Percentiles rank a stretch among this genome's conserved stretches.
phyloP scores from a whole-genome alignment of 768 basidiomycete species.

The Russula compacta region DNA sequence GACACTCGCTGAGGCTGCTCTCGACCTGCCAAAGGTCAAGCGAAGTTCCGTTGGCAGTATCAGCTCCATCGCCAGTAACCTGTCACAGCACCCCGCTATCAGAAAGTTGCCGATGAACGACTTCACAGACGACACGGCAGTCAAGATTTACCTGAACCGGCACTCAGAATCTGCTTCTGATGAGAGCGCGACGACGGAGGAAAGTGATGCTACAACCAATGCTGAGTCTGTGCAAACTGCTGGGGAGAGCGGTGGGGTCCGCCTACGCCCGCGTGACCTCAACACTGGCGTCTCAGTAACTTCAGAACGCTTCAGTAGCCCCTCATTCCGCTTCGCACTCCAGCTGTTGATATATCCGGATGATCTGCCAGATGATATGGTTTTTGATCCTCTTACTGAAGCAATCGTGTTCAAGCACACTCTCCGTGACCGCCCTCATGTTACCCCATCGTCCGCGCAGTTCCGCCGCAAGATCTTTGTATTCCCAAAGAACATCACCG shows the following conservation, averaged over 20 bases:
- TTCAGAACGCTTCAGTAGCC: conserved; percentile 71
- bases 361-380: conserved; percentile 91
- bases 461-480: conserved; percentile 77
- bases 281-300: conserved; percentile 36
- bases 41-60: conserved; percentile 90
- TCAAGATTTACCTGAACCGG: conserved; percentile 92
- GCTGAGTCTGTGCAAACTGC: conserved; percentile 31
- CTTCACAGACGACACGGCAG: conserved; percentile 92
- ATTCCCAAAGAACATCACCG: conserved; percentile 91
- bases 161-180: conserved; percentile 31
- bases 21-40: conserved; percentile 81
- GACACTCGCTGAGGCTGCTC: conserved; percentile 68
- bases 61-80: conserved; percentile 83
- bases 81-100: conserved; percentile 94
- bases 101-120: conserved; percentile 93
- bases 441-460: conserved; percentile 37
- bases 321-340: conserved; percentile 75
- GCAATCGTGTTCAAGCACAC: conserved; percentile 86
- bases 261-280: conserved; percentile 36
- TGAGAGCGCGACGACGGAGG: conserved; percentile 33
- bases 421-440: conserved; percentile 45
- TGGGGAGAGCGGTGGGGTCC: conserved; percentile 22
- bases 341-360: conserved; percentile 82
- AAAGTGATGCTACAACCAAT: conserved; percentile 35
- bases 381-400: conserved; percentile 87